Percentiles rank a stretch among this genome's conserved stretches.
Evolutionary conservation across 179 eudicot genomes (phyloP).

Genomic region (Heliamphora pulchella): DNA sequence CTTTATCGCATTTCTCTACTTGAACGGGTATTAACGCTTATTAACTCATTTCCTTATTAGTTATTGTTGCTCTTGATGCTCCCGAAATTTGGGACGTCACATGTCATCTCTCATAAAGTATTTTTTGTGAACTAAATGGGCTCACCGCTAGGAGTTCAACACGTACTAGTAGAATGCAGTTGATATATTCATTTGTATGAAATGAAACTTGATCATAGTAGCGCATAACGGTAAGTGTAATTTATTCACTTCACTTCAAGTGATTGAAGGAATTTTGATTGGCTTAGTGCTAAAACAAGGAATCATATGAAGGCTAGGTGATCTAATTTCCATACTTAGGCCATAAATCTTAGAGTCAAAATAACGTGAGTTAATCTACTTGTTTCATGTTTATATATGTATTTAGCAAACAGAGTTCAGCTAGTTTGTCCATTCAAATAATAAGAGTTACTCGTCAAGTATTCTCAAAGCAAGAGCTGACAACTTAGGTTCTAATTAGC

Average conservation of each 20-base stretch:
- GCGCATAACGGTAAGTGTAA: background rate
- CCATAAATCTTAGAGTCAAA: background rate
- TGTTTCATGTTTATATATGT: background rate
- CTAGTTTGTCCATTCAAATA: background rate
- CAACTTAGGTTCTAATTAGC: background rate
- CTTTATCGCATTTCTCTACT: too few relatives aligned
- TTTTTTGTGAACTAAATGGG: too few relatives aligned
- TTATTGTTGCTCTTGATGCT: too few relatives aligned
- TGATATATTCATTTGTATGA: too few relatives aligned
- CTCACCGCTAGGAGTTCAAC: too few relatives aligned
- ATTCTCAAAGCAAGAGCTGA: background rate
- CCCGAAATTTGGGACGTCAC: too few relatives aligned
- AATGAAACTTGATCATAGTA: too few relatives aligned
- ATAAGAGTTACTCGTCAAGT: background rate
- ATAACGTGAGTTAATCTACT: background rate
- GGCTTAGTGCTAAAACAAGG: background rate
- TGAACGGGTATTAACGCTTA: too few relatives aligned
- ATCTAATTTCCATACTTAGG: background rate
- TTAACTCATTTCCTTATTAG: too few relatives aligned
- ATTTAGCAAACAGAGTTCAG: background rate
- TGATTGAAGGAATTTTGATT: background rate
- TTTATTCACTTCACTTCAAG: background rate
- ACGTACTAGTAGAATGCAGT: too few relatives aligned
- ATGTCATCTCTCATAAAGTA: too few relatives aligned
- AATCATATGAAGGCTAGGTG: background rate